These are phyloP conservation scores for Candida pini DNA, from an alignment of 805 yeast species.

Conservation along the genomic window DNA sequence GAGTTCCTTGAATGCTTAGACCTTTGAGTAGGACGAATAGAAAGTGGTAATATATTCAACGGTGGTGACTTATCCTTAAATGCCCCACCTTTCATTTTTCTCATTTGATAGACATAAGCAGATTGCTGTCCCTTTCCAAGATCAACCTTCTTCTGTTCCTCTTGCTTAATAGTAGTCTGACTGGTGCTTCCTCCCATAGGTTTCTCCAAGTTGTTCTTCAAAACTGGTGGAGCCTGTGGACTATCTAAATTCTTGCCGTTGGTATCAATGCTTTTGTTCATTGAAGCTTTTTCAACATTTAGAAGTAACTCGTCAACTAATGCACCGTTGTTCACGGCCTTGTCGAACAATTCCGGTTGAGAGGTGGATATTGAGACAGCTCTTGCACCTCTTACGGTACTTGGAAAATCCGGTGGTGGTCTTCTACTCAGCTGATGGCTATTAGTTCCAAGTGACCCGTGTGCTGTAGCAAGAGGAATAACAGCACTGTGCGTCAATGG, in stretches of 20 bases:
- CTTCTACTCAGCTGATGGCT: conserved; percentile 18
- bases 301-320: background rate
- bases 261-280: conserved; percentile 5
- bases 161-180: conserved; percentile 13
- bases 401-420: conserved; percentile 35
- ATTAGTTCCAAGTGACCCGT: conserved; percentile 1
- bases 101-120: conserved; percentile 9
- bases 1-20: conserved; percentile 24
- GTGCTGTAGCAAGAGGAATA: conserved; percentile 12
- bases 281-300: no score
- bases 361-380: conserved; percentile 31
- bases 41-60: conserved; percentile 48
- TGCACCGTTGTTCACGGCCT: background rate
- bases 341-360: conserved; percentile 27
- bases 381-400: conserved; percentile 33
- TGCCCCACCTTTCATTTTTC: conserved; percentile 29
- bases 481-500: conserved; percentile 26
- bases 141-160: background rate
- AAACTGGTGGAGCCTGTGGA: background rate
- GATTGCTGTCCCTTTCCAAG: conserved; percentile 7
- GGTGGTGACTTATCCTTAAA: conserved; percentile 42
- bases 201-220: background rate
- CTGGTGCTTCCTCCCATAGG: background rate
- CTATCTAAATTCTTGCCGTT: conserved; percentile 2
- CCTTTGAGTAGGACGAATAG: conserved; percentile 41